Conservation (phyloP, 2,329 filamentous ascomycete genomes). For the Cladosporium sp. region DNA sequence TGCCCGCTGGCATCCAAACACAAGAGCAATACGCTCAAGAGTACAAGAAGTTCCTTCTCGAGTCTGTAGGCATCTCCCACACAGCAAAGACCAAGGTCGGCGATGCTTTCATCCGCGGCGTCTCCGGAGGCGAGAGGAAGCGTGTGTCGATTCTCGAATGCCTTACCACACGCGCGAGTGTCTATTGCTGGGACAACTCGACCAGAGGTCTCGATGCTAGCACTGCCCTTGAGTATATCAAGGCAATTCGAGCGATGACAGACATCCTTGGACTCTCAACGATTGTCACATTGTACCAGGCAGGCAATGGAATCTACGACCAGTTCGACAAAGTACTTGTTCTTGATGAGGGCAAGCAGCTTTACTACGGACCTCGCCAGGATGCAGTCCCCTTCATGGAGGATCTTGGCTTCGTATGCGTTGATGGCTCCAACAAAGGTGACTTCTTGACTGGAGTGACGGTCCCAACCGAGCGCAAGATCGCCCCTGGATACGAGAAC, state of each 20-base stretch:
- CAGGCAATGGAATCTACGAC: constrained; percentile 68
- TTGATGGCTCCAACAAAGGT: constrained; percentile 61
- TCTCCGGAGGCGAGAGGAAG: constrained; percentile 68
- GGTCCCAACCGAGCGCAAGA: constrained; percentile 52
- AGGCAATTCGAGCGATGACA: constrained; percentile 63
- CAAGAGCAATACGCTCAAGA: constrained; percentile 50
- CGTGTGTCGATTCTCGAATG: constrained; percentile 68
- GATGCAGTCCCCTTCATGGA: constrained; percentile 67
- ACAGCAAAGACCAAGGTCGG: constrained; percentile 67
- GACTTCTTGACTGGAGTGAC: constrained; percentile 68
- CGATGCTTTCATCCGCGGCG: constrained; percentile 65
- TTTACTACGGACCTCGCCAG: constrained; percentile 63
- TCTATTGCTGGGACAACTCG: constrained; percentile 68
- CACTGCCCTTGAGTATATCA: constrained; percentile 56
- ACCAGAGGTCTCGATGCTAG: constrained; percentile 66
- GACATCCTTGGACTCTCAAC: constrained; percentile 61
- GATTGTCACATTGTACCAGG: constrained; percentile 68
- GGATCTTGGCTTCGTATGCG: constrained; percentile 61
- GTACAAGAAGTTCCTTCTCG: constrained; percentile 56
- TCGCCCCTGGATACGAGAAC: constrained; percentile 44
- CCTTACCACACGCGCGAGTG: constrained; percentile 57
- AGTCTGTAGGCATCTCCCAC: constrained; percentile 59
- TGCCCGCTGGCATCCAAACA: constrained; percentile 38
- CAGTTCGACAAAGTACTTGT: constrained; percentile 70
- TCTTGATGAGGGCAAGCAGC: constrained; percentile 64